A percentile compares a stretch with the other conserved stretches of the same genome.
These are phyloP conservation scores for Cryphonectria naterciae DNA, from an alignment of 2,329 filamentous ascomycete genomes.

Conservation along the genomic window DNA sequence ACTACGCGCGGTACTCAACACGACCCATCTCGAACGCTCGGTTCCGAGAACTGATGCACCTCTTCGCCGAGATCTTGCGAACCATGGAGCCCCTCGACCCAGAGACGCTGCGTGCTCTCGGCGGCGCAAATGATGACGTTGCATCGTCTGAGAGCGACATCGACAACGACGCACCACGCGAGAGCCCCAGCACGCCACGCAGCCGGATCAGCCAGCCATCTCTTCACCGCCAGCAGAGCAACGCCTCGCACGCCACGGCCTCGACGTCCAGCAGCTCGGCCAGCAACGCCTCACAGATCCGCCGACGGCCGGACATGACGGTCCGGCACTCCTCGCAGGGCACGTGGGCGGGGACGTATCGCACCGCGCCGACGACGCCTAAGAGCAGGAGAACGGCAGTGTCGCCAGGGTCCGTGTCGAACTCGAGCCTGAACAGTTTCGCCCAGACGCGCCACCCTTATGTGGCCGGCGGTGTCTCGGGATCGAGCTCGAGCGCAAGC, in stretches of 20 bases:
- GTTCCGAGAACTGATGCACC: conserved; percentile 80
- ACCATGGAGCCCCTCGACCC: conserved; percentile 71
- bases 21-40: conserved; percentile 67
- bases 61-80: conserved; percentile 80
- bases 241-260: conserved; percentile 18
- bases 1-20: conserved; percentile 81
- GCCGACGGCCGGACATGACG: conserved; percentile 35
- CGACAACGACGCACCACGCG: conserved; percentile 50
- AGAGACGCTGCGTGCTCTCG: conserved; percentile 47
- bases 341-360: conserved; percentile 48
- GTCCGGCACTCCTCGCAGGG: conserved; percentile 48
- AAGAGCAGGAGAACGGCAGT: conserved; percentile 47
- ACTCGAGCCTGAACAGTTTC: conserved; percentile 45
- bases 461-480: conserved; percentile 36
- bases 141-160: conserved; percentile 43
- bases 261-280: conserved; percentile 23
- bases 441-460: conserved; percentile 49
- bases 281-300: conserved; percentile 26
- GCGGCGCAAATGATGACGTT: conserved; percentile 36
- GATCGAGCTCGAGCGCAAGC: conserved; percentile 46
- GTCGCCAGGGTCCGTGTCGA: conserved; percentile 40
- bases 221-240: conserved; percentile 30
- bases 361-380: conserved; percentile 59
- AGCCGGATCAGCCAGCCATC: conserved; percentile 25
- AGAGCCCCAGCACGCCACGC: conserved; percentile 46